Conservation (phyloP, 2,329 filamentous ascomycete genomes). For the Beauveria australis region DNA sequence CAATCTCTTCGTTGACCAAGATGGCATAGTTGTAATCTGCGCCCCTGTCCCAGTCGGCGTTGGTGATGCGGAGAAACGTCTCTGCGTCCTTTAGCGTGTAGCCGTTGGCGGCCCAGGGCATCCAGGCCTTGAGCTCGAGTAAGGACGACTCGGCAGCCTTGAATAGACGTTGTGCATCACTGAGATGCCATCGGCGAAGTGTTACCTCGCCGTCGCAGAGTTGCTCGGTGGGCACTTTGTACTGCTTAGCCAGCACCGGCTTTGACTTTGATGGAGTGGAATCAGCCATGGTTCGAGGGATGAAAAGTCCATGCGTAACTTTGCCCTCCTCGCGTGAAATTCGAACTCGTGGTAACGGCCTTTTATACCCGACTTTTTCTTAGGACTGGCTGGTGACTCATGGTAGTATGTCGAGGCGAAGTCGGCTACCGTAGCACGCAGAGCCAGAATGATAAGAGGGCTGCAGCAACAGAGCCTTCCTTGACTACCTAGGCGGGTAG, state of each 20-base stretch:
- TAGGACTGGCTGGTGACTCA: background rate
- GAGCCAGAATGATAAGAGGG: background rate
- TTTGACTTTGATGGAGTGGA: background rate
- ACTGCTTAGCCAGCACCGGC: background rate
- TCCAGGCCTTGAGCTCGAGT: slow-evolving; percentile 14
- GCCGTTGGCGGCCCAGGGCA: slow-evolving; percentile 15
- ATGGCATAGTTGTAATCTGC: slow-evolving; percentile 14
- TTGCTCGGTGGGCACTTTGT: slow-evolving; percentile 9
- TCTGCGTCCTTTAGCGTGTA: slow-evolving; percentile 12
- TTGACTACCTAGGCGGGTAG: background rate
- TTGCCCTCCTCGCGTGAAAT: background rate
- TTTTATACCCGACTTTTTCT: background rate
- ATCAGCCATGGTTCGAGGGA: background rate
- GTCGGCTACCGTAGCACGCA: background rate
- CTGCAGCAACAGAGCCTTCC: no score
- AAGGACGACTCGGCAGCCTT: slow-evolving; percentile 12
- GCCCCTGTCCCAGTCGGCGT: slow-evolving; percentile 10
- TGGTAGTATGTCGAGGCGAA: background rate
- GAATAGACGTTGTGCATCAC: slow-evolving; percentile 8
- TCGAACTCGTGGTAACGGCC: background rate
- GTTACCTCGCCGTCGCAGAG: slow-evolving; percentile 9
- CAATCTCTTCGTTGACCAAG: background rate
- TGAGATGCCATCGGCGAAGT: slow-evolving; percentile 13
- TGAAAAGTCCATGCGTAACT: background rate
- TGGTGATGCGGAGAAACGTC: slow-evolving; percentile 6